Evolutionary conservation across 805 yeast genomes (phyloP).

Genomic region (Saturnispora besseyi): DNA sequence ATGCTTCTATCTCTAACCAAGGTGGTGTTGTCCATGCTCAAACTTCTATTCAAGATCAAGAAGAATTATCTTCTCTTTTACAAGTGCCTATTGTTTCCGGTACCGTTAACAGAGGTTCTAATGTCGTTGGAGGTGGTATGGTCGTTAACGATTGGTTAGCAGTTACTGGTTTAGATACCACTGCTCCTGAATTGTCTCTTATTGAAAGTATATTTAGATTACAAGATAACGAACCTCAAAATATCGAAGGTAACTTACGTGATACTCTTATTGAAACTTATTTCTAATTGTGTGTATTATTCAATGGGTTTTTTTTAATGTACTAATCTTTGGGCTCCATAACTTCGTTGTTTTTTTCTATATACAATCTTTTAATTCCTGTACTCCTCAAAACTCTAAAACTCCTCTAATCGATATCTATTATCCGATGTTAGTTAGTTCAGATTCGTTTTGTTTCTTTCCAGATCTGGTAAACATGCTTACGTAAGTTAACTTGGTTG

Average conservation of each 20-base stretch:
- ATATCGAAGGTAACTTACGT: conserved; percentile 76
- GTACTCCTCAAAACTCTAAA: neutral
- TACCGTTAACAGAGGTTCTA: conserved; percentile 94
- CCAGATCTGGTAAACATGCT: neutral
- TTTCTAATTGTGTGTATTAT: conserved; percentile 35
- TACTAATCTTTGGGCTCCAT: neutral
- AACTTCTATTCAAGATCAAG: conserved; percentile 95
- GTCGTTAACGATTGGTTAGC: conserved; percentile 98
- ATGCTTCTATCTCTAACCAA: conserved; percentile 89
- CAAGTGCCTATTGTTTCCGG: conserved; percentile 99
- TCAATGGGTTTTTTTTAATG: conserved; percentile 1
- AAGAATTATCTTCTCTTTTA: conserved; percentile 86
- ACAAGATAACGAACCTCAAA: conserved; percentile 84
- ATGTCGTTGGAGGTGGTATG: conserved; percentile 98
- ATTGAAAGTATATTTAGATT: conserved; percentile 92
- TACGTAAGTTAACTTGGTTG: neutral
- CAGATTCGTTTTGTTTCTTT: neutral
- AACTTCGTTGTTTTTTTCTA: neutral
- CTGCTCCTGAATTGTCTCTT: conserved; percentile 97
- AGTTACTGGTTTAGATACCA: conserved; percentile 93
- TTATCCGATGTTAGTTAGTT: neutral
- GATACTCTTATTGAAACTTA: conserved; percentile 90
- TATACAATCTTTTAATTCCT: neutral
- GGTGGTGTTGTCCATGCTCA: conserved; percentile 99
- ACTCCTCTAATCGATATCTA: too few species aligned